These are phyloP conservation scores for Backusella sp. DNA, from an alignment of 192 early-diverging fungal genomes.

Conservation along the genomic window DNA sequence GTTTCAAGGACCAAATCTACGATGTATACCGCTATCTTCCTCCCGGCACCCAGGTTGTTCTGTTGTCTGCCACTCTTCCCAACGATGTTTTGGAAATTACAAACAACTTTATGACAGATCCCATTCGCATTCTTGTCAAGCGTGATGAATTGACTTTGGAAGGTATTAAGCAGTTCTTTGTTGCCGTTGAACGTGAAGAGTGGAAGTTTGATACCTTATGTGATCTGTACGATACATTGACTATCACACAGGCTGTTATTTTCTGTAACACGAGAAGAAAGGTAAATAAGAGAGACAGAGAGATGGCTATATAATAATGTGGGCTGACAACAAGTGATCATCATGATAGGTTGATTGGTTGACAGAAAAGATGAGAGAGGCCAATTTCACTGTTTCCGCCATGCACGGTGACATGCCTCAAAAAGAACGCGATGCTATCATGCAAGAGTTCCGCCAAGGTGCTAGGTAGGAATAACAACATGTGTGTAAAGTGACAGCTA, in stretches of 20 bases:
- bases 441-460: constrained; percentile 96
- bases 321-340: background rate
- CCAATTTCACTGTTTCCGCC: constrained; percentile 97
- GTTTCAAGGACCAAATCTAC: constrained; percentile 98
- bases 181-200: constrained; percentile 95
- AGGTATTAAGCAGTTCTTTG: constrained; percentile 99
- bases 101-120: constrained; percentile 96
- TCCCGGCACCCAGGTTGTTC: constrained; percentile 88
- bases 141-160: constrained; percentile 98
- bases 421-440: constrained; percentile 95
- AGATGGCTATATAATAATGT: background rate
- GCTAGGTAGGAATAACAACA: constrained; percentile 47
- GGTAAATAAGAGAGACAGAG: constrained; percentile 38
- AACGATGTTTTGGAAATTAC: constrained; percentile 96
- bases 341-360: constrained; percentile 85
- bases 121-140: constrained; percentile 94
- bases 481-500: background rate
- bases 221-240: constrained; percentile 95
- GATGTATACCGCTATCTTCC: constrained; percentile 91
- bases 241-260: constrained; percentile 98
- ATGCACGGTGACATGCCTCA: constrained; percentile 99
- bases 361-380: constrained; percentile 91
- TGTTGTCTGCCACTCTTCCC: constrained; percentile 91
- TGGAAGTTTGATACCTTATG: constrained; percentile 99
- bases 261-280: constrained; percentile 97